Percentiles rank a stretch among this genome's conserved stretches.
phyloP scores from a whole-genome alignment of 176 grass and related monocot genomes.

The Bonia amplexicaulis region DNA sequence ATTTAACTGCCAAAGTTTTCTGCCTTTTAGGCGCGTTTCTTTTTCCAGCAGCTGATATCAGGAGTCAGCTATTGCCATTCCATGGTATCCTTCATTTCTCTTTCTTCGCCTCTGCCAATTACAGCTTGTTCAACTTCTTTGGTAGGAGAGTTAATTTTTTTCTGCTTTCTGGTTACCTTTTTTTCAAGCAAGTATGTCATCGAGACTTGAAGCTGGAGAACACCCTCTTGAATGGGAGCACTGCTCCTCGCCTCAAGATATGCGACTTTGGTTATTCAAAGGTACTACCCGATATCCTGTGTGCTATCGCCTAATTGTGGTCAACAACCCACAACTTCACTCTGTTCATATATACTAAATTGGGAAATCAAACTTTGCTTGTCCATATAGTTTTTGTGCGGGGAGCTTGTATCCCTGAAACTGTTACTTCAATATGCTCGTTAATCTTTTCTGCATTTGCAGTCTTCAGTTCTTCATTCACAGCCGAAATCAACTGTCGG shows the following conservation, averaged over 20 bases:
- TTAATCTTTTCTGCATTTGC: background rate
- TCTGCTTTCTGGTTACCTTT: background rate
- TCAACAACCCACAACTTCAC: background rate
- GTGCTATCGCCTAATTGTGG: background rate
- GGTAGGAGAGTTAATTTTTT: background rate
- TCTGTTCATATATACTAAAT: background rate
- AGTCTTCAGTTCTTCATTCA: constrained; percentile 83
- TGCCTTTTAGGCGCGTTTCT: constrained; percentile 58
- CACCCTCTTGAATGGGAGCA: constrained; percentile 59
- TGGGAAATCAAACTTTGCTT: background rate
- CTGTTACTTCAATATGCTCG: background rate
- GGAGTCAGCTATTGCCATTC: constrained; percentile 86
- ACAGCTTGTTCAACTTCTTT: background rate
- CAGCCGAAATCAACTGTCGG: constrained; percentile 75
- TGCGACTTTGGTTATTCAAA: constrained; percentile 82
- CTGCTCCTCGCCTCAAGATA: constrained; percentile 69
- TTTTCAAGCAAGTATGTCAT: constrained; percentile 73
- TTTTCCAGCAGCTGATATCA: constrained; percentile 74
- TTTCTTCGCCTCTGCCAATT: background rate
- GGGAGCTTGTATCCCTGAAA: background rate
- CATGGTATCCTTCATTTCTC: constrained; percentile 34
- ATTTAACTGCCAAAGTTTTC: background rate
- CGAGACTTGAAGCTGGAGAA: constrained; percentile 84
- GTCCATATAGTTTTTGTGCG: background rate
- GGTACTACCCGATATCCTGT: constrained; percentile 10